Evolutionary conservation across 768 basidiomycete species (phyloP), one percentile per base, ranked within the genome.

Genomic region (Amylocystis lapponica): DNA sequence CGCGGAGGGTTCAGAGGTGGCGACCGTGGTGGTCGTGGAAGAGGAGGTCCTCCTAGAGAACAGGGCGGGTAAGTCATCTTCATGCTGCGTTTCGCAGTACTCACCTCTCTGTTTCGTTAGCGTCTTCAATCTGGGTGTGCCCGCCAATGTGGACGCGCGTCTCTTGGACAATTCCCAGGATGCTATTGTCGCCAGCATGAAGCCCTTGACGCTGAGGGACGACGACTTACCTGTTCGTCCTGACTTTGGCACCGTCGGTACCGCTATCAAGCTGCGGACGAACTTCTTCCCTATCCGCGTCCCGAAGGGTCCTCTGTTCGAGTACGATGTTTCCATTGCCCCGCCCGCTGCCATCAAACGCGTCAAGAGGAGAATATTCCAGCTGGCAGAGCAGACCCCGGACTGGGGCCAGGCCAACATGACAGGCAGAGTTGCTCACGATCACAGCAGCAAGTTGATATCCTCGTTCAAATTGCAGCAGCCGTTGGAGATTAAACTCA

Each of bases 141-240:
- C 57, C 61, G 82, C 55, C 50, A 67, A 74, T 12, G 59, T 89
- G 31, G 72, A 79, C 46, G 63, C 65, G 34, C 86, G 87, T 62
- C 60, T 64, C 26, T 60, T 41, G 13, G 66, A 70, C 39, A 46
- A 60, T 46, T 69, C 68, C 1, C 69, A 74, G 54, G 69, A 75
- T 37, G 54, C 61, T 4, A 63, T 77, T 3, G 58, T 78, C n/a
- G 54, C 59, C 39, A 54, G 53, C 23, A 65, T 67, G 33, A 63
- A 52, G 10, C 52, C 50, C 7, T 39, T 62, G 25, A 56, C 58
- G 17, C 42, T 69, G 12, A 36, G 48, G 12, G 48, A 57, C 21
- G 55, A 48, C 13, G 59, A 64, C 22, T 66, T 75, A 48, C 77
- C 77, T 21, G 48, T 60, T n/a, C 71, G 75, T 22, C 75, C 75